Evolutionary conservation across 768 basidiomycete species (phyloP).

Genomic region (Galerina marginata): DNA sequence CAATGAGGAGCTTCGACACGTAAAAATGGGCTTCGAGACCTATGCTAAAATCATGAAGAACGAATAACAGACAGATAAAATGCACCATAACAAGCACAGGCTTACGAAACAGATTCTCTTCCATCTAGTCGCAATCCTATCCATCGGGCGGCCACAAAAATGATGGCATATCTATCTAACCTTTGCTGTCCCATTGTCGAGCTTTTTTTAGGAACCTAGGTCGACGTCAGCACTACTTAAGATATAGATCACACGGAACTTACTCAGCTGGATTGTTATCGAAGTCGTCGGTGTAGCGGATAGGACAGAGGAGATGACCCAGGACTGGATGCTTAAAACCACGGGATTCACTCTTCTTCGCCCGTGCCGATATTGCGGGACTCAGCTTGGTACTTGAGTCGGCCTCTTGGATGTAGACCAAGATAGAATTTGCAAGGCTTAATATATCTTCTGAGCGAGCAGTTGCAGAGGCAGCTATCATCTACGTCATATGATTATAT

Average conservation of each 20-base stretch:
- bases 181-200: background rate
- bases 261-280: background rate
- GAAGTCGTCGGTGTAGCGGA: background rate
- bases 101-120: background rate
- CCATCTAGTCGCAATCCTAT: background rate
- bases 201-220: background rate
- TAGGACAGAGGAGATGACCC: background rate
- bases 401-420: background rate
- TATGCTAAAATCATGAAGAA: too few species aligned
- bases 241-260: background rate
- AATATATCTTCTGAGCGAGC: too few species aligned
- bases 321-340: background rate
- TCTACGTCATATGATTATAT: too few species aligned
- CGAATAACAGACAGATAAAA: background rate
- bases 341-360: background rate
- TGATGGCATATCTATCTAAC: background rate
- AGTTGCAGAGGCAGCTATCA: too few species aligned
- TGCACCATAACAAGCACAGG: conserved; percentile 2
- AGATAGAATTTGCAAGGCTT: too few species aligned
- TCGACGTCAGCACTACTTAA: background rate
- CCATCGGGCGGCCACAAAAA: background rate
- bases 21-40: too few species aligned
- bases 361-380: background rate
- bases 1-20: too few species aligned
- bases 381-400: background rate